Conservation (phyloP, 805 yeast genomes). For the Kuraishia cidri region DNA sequence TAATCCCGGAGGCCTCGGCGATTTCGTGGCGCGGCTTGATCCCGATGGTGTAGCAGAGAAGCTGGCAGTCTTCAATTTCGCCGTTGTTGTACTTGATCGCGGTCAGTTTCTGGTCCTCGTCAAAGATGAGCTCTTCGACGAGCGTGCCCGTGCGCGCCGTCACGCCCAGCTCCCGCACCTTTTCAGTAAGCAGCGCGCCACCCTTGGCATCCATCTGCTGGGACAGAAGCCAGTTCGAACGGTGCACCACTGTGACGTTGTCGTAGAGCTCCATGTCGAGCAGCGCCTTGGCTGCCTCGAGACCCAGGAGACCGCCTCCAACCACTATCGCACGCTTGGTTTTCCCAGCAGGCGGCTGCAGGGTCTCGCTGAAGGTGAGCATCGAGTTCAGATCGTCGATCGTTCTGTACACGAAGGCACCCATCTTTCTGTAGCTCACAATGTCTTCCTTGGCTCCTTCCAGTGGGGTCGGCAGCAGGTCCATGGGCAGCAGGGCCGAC, state of each 20-base stretch:
- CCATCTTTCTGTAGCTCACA: conserved; percentile 14
- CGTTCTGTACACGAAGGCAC: conserved; percentile 24
- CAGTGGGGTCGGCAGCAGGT: conserved; percentile 8
- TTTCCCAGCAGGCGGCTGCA: conserved; percentile 1
- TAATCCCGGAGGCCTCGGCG: conserved; percentile 14
- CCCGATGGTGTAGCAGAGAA: conserved; percentile 25
- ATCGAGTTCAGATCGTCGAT: conserved; percentile 22
- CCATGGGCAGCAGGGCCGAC: conserved; percentile 18
- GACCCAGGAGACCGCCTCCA: conserved; percentile 24
- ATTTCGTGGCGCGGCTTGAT: conserved; percentile 24
- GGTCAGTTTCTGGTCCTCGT: conserved; percentile 10
- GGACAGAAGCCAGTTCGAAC: conserved; percentile 22
- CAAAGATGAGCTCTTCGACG: conserved; percentile 34
- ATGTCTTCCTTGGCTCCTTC: conserved; percentile 6
- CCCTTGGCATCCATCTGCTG: conserved; percentile 27
- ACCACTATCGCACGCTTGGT: conserved; percentile 19
- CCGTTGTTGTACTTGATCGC: conserved; percentile 19
- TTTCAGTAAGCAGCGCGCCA: conserved; percentile 24
- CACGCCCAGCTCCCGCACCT: conserved; percentile 43
- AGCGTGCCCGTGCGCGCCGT: conserved; percentile 43
- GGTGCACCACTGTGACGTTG: conserved; percentile 20
- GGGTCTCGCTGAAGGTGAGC: conserved; percentile 11
- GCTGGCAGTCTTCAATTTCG: conserved; percentile 18
- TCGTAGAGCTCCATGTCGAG: conserved; percentile 19
- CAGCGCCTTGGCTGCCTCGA: conserved; percentile 27